Evolutionary conservation across 257 asterid genomes (phyloP).

Genomic region (Salvia splendens): DNA sequence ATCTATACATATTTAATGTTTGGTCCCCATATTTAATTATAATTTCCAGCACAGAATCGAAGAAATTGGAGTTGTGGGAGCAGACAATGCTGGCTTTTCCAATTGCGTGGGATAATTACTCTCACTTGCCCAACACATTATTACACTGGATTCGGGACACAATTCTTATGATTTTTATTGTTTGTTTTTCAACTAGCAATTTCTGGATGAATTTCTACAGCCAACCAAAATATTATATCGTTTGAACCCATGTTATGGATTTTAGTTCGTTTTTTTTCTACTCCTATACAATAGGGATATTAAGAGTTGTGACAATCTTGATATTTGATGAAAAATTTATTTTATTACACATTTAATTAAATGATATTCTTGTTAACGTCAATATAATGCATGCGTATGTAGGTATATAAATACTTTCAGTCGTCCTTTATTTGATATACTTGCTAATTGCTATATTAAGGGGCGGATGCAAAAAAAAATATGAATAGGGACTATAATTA

Average conservation of each 20-base stretch:
- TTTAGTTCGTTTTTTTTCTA: too few species aligned
- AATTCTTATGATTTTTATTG: neutral
- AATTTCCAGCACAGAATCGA: constrained; percentile 24
- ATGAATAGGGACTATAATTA: too few species aligned
- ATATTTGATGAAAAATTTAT: too few species aligned
- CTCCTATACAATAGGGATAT: too few species aligned
- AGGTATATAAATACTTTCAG: too few species aligned
- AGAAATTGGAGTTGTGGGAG: constrained; percentile 12
- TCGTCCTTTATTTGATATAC: too few species aligned
- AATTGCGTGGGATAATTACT: constrained; percentile 33
- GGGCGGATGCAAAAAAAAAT: too few species aligned
- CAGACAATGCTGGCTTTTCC: constrained; percentile 29
- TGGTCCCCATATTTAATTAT: constrained; percentile 34
- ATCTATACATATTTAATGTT: constrained; percentile 12
- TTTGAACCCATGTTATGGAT: neutral
- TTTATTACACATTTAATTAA: too few species aligned
- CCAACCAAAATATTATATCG: neutral
- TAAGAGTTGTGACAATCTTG: too few species aligned
- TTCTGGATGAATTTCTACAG: constrained; percentile 10
- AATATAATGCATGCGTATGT: too few species aligned
- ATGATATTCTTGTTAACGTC: too few species aligned
- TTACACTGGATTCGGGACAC: constrained; percentile 42
- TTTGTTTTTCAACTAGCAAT: constrained; percentile 11
- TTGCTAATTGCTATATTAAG: too few species aligned
- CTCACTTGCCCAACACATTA: neutral